Evolutionary conservation across 768 basidiomycete genomes (phyloP).

Genomic region (Hericium alpestre): DNA sequence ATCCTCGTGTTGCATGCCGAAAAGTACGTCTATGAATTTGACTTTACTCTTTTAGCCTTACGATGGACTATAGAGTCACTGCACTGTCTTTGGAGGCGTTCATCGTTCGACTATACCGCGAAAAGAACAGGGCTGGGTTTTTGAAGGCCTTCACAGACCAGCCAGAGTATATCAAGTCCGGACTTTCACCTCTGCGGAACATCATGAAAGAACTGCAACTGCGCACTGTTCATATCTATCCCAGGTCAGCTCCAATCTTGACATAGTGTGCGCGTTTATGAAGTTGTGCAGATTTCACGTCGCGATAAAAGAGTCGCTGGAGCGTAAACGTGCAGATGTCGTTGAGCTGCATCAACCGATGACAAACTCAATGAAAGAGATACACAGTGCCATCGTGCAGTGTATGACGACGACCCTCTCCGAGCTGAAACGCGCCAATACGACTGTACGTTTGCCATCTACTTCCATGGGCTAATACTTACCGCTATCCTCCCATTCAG

Average conservation of each 20-base stretch:
- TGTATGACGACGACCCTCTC: conserved; percentile 87
- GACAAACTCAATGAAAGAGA: conserved; percentile 80
- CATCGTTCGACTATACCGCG: conserved; percentile 81
- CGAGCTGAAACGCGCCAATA: conserved; percentile 83
- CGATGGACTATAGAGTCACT: conserved; percentile 48
- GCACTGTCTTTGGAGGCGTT: conserved; percentile 83
- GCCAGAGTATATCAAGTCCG: conserved; percentile 88
- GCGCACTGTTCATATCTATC: conserved; percentile 83
- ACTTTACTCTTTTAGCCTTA: background rate
- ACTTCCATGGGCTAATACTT: background rate
- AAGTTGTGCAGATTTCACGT: conserved; percentile 66
- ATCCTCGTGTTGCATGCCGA: conserved; percentile 88
- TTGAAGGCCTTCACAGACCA: conserved; percentile 96
- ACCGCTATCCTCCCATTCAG: conserved; percentile 28
- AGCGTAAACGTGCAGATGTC: conserved; percentile 80
- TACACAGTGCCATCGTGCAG: conserved; percentile 84
- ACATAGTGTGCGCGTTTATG: too few species aligned
- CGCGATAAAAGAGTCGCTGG: conserved; percentile 71
- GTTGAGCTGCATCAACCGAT: conserved; percentile 83
- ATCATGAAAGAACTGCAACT: conserved; percentile 91
- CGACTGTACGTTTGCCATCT: conserved; percentile 32
- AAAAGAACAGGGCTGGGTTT: conserved; percentile 84
- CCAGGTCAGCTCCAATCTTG: conserved; percentile 42
- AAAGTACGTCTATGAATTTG: conserved; percentile 36
- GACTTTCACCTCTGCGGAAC: conserved; percentile 82